phyloP scores from a whole-genome alignment of 768 basidiomycete species.

The Gloeostereum incarnatum region DNA sequence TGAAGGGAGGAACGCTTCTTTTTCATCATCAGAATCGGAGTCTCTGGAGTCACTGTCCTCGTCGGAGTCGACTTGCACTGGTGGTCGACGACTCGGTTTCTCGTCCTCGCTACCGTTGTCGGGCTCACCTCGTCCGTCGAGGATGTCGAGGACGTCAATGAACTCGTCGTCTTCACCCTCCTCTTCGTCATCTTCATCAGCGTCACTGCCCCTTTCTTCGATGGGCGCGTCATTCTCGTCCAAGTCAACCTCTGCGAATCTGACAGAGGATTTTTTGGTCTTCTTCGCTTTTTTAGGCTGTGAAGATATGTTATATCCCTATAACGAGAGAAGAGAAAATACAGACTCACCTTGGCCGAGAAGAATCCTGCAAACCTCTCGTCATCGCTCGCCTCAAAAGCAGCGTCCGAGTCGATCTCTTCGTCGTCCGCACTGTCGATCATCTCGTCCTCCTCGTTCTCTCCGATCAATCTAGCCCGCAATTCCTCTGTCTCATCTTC shows the following conservation, averaged over 20 bases:
- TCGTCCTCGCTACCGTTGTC: conserved; percentile 26
- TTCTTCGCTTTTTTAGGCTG: conserved; percentile 16
- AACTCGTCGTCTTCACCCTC: conserved; percentile 22
- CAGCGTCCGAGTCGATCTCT: conserved; percentile 78
- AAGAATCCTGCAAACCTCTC: conserved; percentile 70
- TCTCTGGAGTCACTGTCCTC: conserved; percentile 25
- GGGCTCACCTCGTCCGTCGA: conserved; percentile 31
- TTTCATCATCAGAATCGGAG: conserved; percentile 24
- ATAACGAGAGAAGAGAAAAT: background rate
- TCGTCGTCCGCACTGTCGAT: conserved; percentile 72
- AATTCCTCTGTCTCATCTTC: conserved; percentile 28
- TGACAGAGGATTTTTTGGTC: conserved; percentile 24
- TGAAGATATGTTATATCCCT: conserved; percentile 6
- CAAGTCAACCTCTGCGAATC: conserved; percentile 52
- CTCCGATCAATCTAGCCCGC: conserved; percentile 36
- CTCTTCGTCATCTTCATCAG: conserved; percentile 33
- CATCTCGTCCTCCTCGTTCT: conserved; percentile 38
- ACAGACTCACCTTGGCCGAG: conserved; percentile 26
- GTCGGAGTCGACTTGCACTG: conserved; percentile 54
- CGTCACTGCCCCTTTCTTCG: conserved; percentile 22
- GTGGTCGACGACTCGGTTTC: conserved; percentile 48
- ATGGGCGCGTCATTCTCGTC: conserved; percentile 44
- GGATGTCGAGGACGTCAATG: conserved; percentile 36
- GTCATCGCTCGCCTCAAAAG: conserved; percentile 75
- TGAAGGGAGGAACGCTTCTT: conserved; percentile 25